Base-by-base conservation (phyloP, 2,329 filamentous ascomycete genomes). In the Paecilomyces sp. region DNA sequence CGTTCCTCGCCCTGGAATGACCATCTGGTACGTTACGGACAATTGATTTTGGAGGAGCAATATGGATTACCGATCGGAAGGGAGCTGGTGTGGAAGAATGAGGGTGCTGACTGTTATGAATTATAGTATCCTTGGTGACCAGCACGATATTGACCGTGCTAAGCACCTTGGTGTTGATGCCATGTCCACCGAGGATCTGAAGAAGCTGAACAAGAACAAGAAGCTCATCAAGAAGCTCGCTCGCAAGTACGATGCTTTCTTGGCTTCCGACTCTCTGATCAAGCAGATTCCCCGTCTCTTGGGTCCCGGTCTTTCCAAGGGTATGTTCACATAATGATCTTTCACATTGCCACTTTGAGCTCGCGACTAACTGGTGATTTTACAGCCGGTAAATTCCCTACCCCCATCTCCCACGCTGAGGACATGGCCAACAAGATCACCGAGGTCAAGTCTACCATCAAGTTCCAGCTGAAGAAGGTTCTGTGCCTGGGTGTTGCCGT, bases 121-220 rank as follows among this genome's bases (percentile, higher is more conserved):
- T 60, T 66, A 47, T 71, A 88, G 86, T 85, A 83, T 97, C 83
- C 80, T 96, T 79, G 83, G 91, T 83, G 85, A 94, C 87, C 84
- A 95, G 88, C 93, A 97, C 86, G 94, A 99, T 87, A 95, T 99
- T 78, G 94, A 99, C 81, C 92, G 94, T 87, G 93, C 94, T 78
- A 99, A 99, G 89, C 94, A 99, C 86, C 90, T 92, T 76, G 93
- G 92, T 80, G 87, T 97, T 72, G 94, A 99, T 78, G 92, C 93
- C 83, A 97, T 97, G 94, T 96, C 91, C 75, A 82, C 91, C 69
- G 94, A 99, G 75, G 94, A 99, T 82, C 84, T 99, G 83, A 99
- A 99, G 91, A 99, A 99, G 90, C 91, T 99, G 72, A 99, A 99
- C 90, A 99, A 99, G 91, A 99, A 99, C 91, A 97, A 99, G 91